These are phyloP conservation scores for Thalassiosira profunda DNA, from an alignment of 108 stramenopile genomes.

Conservation along the genomic window DNA sequence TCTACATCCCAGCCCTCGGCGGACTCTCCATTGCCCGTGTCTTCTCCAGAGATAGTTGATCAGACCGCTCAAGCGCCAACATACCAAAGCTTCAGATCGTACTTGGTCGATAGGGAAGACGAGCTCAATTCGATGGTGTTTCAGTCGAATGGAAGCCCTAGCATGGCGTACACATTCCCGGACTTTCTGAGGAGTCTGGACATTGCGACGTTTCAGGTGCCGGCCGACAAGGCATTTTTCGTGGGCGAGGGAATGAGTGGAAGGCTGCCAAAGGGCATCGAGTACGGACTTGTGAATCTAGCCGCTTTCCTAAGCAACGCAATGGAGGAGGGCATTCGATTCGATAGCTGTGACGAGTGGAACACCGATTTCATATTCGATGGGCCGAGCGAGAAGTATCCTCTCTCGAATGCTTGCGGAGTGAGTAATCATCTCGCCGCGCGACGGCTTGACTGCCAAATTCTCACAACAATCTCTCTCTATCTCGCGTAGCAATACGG, in stretches of 20 bases:
- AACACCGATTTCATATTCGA: constrained; percentile 27
- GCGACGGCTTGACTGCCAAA: no score
- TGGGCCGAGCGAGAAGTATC: constrained; percentile 2
- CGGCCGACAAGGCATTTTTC: constrained; percentile 25
- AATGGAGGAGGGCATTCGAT: constrained; percentile 40
- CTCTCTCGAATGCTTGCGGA: constrained; percentile 35
- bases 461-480: no score
- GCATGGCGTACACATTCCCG: constrained; percentile 17
- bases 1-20: no score
- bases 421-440: no score
- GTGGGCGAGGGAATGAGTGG: constrained; percentile 8
- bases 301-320: constrained; percentile 31
- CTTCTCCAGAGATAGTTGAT: no score
- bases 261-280: constrained; percentile 4
- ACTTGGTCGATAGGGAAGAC: constrained; percentile 3
- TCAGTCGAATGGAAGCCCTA: constrained; percentile 18
- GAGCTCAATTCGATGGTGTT: constrained; percentile 12
- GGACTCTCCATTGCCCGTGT: no score
- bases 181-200: constrained; percentile 22
- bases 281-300: constrained; percentile 33
- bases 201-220: constrained; percentile 25
- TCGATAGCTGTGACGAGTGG: constrained; percentile 35
- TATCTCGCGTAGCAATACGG: no score
- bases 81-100: constrained; percentile 5
- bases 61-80: no score